Percentiles rank a stretch among this genome's conserved stretches.
These are phyloP conservation scores for Chlamydomonas applanata DNA, from an alignment of 139 green algal species.

Conservation along the genomic window DNA sequence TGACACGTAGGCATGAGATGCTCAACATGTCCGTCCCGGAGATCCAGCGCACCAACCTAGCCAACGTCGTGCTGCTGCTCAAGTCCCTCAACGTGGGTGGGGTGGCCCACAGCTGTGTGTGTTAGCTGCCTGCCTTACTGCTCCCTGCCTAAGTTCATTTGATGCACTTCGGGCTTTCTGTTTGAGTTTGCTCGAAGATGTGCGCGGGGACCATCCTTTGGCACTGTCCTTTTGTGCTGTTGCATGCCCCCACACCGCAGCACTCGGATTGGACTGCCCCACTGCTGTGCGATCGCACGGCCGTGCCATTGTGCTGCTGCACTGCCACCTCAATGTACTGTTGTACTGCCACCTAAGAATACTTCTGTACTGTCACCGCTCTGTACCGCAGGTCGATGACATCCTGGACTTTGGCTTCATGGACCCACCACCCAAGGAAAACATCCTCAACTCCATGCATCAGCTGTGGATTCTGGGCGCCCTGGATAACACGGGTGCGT, in stretches of 20 bases:
- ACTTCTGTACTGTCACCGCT: too few species aligned
- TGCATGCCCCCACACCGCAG: too few species aligned
- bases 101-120: not conserved
- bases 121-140: not conserved
- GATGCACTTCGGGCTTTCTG: too few species aligned
- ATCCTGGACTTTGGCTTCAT: conserved; percentile 98
- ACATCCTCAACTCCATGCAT: conserved; percentile 97
- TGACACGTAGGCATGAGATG: conserved; percentile 62
- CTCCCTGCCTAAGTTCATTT: too few species aligned
- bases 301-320: too few species aligned
- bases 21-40: conserved; percentile 84
- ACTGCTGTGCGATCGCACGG: too few species aligned
- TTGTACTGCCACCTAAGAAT: too few species aligned
- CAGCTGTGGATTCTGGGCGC: conserved; percentile 88
- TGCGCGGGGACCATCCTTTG: too few species aligned
- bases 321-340: too few species aligned
- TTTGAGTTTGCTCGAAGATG: too few species aligned
- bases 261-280: too few species aligned
- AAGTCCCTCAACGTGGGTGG: conserved; percentile 75
- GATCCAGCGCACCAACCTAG: conserved; percentile 98
- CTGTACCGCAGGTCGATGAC: conserved; percentile 75
- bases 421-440: conserved; percentile 86
- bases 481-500: conserved; percentile 51
- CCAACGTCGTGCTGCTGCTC: conserved; percentile 96
- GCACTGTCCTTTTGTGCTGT: too few species aligned